phyloP scores from a whole-genome alignment of 2,329 filamentous ascomycete genomes.

The Rhynchosporium agropyri region DNA sequence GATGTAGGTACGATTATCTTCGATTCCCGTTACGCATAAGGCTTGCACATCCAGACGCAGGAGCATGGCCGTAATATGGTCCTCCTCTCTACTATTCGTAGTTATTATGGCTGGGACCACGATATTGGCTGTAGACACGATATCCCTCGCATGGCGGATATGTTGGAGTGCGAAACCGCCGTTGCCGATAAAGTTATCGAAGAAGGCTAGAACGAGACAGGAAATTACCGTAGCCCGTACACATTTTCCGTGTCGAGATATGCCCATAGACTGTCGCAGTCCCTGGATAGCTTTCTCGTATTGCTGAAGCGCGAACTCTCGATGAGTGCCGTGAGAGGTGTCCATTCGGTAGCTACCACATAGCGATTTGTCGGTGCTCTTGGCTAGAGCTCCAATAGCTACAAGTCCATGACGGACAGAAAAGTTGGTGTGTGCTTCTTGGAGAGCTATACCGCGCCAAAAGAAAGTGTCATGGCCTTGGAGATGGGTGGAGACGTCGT shows the following conservation, averaged over 20 bases:
- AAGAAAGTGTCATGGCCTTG: conserved; percentile 54
- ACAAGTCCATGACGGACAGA: conserved; percentile 38
- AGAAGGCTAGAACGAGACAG: conserved; percentile 33
- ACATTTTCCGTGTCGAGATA: conserved; percentile 10
- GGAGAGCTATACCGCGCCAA: conserved; percentile 33
- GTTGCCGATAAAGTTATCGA: conserved; percentile 38
- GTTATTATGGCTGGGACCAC: conserved; percentile 38
- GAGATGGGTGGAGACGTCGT: conserved; percentile 28
- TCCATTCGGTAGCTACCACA: conserved; percentile 27
- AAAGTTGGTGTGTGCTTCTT: conserved; percentile 26
- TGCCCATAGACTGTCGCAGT: conserved; percentile 31
- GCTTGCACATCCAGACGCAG: conserved; percentile 58
- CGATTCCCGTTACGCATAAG: conserved; percentile 27
- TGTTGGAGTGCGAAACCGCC: conserved; percentile 62
- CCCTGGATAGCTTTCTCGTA: conserved; percentile 36
- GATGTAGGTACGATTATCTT: conserved; percentile 65
- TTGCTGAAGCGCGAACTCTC: conserved; percentile 36
- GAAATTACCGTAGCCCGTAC: conserved; percentile 30
- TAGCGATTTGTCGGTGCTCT: conserved; percentile 24
- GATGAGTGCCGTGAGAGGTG: conserved; percentile 29
- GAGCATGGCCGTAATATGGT: conserved; percentile 63
- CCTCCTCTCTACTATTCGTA: conserved; percentile 44
- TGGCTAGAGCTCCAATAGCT: conserved; percentile 34
- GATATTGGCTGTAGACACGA: conserved; percentile 19
- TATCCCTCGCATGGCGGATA: conserved; percentile 46